Conservation (phyloP, 1,284 basidiomycete genomes). For the Amylostereum areolatum region DNA sequence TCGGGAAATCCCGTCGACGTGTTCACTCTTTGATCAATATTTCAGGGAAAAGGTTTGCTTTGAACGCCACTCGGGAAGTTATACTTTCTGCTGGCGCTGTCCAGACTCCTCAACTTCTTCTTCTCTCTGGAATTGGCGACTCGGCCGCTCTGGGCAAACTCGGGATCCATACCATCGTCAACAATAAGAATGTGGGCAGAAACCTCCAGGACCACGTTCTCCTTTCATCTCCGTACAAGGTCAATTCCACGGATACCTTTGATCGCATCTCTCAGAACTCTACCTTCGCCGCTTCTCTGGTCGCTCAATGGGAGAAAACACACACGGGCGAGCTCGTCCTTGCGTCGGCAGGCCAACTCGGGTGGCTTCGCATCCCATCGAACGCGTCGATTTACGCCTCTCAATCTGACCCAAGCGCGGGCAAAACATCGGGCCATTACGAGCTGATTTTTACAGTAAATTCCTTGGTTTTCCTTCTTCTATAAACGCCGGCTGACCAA, state of each 20-base stretch:
- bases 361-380: conserved; percentile 13
- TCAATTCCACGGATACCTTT: conserved; percentile 14
- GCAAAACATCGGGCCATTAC: conserved; percentile 15
- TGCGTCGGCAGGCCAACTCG: conserved; percentile 12
- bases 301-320: conserved; percentile 11
- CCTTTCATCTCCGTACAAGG: conserved; percentile 11
- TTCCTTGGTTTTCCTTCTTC: neutral
- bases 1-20: neutral
- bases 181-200: conserved; percentile 31
- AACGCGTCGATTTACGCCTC: conserved; percentile 7
- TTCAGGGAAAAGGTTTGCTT: conserved; percentile 14
- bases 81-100: conserved; percentile 32
- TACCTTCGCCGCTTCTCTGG: conserved; percentile 6
- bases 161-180: conserved; percentile 24
- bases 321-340: conserved; percentile 12
- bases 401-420: conserved; percentile 14
- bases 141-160: conserved; percentile 20
- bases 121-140: conserved; percentile 39
- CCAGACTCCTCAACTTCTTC: conserved; percentile 34
- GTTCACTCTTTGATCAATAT: conserved; percentile 1
- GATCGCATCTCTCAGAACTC: conserved; percentile 12
- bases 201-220: conserved; percentile 32
- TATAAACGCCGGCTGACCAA: neutral
- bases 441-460: conserved; percentile 11
- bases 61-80: conserved; percentile 22